These are phyloP conservation scores for Serendipita indica DNA, from an alignment of 768 basidiomycete species.

Conservation along the genomic window DNA sequence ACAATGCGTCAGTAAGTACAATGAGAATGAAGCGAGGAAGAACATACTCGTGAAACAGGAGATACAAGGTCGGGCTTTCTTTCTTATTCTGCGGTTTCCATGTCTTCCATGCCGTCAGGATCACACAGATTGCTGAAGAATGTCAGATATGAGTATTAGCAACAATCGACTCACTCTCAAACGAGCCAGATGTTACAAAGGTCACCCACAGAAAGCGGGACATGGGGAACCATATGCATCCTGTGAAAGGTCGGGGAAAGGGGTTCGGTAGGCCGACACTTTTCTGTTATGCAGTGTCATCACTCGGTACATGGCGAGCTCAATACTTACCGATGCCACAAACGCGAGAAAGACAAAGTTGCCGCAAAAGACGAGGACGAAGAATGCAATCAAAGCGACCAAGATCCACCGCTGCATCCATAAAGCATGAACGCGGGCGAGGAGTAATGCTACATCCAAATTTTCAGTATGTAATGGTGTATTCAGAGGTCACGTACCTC, in stretches of 20 bases:
- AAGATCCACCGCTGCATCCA: neutral
- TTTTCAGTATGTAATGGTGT: neutral
- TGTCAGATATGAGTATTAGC: neutral
- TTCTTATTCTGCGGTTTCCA: neutral
- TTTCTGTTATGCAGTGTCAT: no score
- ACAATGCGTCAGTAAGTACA: neutral
- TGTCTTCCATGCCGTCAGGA: constrained; percentile 5
- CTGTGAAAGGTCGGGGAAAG: neutral
- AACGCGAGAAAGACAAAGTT: neutral
- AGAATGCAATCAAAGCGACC: neutral
- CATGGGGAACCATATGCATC: neutral
- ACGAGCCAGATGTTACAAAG: neutral
- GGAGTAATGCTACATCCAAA: neutral
- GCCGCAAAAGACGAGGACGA: neutral
- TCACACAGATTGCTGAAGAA: neutral
- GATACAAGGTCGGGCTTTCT: neutral
- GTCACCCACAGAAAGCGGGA: neutral
- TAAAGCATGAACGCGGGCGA: neutral
- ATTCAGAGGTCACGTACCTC: neutral
- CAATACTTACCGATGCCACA: neutral
- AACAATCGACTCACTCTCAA: neutral
- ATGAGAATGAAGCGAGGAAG: neutral
- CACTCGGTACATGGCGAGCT: neutral
- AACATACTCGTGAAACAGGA: neutral
- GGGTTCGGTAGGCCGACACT: neutral